Evolutionary conservation across 768 basidiomycete species (phyloP).

Genomic region (Hygrophoropsis aurantiaca): DNA sequence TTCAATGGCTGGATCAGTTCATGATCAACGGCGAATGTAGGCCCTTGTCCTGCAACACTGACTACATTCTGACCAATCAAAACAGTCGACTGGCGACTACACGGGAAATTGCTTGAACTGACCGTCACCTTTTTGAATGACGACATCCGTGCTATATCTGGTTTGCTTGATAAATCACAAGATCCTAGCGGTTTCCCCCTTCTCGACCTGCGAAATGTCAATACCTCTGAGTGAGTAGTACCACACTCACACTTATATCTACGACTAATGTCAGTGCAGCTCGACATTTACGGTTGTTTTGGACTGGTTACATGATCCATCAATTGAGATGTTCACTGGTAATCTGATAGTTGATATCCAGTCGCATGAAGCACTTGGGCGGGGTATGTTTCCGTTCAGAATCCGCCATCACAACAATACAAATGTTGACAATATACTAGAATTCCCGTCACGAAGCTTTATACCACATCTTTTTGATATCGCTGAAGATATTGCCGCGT

Average conservation of each 20-base stretch:
- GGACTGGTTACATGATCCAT: constrained; percentile 23
- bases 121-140: constrained; percentile 42
- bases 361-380: constrained; percentile 24
- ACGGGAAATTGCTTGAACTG: constrained; percentile 43
- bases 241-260: background rate
- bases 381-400: constrained; percentile 16
- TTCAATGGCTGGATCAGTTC: constrained; percentile 22
- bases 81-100: constrained; percentile 59
- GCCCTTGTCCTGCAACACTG: constrained; percentile 12
- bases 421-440: constrained; percentile 9
- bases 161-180: constrained; percentile 27
- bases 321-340: constrained; percentile 10
- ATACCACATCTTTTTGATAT: constrained; percentile 49
- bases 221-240: constrained; percentile 41
- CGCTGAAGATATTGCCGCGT: constrained; percentile 31
- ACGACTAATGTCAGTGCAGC: constrained; percentile 13
- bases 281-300: constrained; percentile 23
- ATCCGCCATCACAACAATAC: background rate
- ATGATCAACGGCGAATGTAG: constrained; percentile 44
- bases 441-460: constrained; percentile 42
- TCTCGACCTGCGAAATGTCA: constrained; percentile 32
- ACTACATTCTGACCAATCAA: constrained; percentile 4
- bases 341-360: constrained; percentile 22
- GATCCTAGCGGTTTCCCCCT: constrained; percentile 29
- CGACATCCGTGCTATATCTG: constrained; percentile 26